Base-by-base conservation (phyloP, 257 asterid genomes). In the Solanum paucissectum region DNA sequence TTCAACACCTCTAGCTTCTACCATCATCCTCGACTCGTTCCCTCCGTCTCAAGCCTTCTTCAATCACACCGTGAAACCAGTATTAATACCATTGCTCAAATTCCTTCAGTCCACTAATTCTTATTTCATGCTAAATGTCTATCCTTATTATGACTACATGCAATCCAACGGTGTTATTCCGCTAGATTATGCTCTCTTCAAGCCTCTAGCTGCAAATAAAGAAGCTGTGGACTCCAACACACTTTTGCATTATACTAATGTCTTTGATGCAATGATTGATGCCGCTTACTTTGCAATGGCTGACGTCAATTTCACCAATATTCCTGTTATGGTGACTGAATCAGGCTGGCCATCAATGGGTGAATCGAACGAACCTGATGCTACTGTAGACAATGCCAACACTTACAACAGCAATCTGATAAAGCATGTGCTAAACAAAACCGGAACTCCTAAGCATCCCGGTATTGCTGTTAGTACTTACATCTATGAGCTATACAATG, bases 341-440 rank as follows among this genome's bases (percentile, higher is more conserved):
- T 90, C 99, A 0, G 99, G 99, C 3, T 96, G 99, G 99, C 99
- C 99, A 0, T 96, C 99, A 11, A 92, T 90, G 81, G 99, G 99
- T 0, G 98, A 95, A 16, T 88, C 94, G 0, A 88, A 92, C 7
- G 98, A 96, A 90, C 96, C 96, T 2, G 99, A 94, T 75, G 99
- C 99, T 74, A 95, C 92, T 27, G 9, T 86, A 42, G 98, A 96
- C 7, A 96, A 96, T 60, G 99, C 99, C 88, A 94, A 95, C 87
- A 93, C 98, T 14, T 96, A 93, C 89, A 96, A 96, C 86, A 96
- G 99, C 89, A 96, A 96, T 74, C 87, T 96, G 60, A 96, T 96
- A 36, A 91, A 91, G 68, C 98, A 92, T 29, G 97, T 96, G 44
- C 76, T 91, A 42, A 95, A 95, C 92, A 92, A 91, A 32, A 94